These are phyloP conservation scores for Arxiozyma heterogenica DNA, from an alignment of 1,139 yeast genomes.

Conservation along the genomic window DNA sequence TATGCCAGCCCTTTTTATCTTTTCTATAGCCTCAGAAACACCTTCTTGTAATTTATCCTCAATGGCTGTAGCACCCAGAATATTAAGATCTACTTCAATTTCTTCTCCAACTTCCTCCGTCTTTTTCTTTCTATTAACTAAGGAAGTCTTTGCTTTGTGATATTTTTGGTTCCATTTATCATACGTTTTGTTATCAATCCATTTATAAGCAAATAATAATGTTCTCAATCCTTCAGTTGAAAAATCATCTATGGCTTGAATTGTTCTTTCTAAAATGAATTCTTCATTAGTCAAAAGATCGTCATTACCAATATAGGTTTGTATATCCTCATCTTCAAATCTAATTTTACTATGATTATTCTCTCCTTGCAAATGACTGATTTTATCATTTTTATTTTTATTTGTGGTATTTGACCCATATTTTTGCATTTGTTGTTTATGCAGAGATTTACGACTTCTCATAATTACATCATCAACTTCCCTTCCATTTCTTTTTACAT, in stretches of 20 bases:
- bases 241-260: constrained; percentile 86
- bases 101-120: constrained; percentile 66
- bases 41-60: constrained; percentile 96
- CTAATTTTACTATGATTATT: background rate
- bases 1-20: constrained; percentile 84
- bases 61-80: constrained; percentile 91
- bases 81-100: constrained; percentile 56
- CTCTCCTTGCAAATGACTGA: background rate
- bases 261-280: constrained; percentile 69
- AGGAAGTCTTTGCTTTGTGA: constrained; percentile 66
- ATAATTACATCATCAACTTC: constrained; percentile 54
- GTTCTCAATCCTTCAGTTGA: constrained; percentile 94
- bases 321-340: constrained; percentile 10
- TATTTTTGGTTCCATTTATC: constrained; percentile 58
- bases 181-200: constrained; percentile 55
- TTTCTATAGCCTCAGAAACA: constrained; percentile 88
- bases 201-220: constrained; percentile 67
- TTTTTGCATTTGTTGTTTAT: constrained; percentile 49
- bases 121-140: constrained; percentile 54
- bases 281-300: constrained; percentile 62
- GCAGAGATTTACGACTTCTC: constrained; percentile 55
- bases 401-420: constrained; percentile 34
- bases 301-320: constrained; percentile 46
- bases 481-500: constrained; percentile 39
- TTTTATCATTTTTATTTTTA: constrained; percentile 11